Percentiles rank a stretch among this genome's conserved stretches.
These are phyloP conservation scores for Ophiognomonia clavigignenti-juglandacearum DNA, from an alignment of 2,329 filamentous ascomycete species.

Conservation along the genomic window DNA sequence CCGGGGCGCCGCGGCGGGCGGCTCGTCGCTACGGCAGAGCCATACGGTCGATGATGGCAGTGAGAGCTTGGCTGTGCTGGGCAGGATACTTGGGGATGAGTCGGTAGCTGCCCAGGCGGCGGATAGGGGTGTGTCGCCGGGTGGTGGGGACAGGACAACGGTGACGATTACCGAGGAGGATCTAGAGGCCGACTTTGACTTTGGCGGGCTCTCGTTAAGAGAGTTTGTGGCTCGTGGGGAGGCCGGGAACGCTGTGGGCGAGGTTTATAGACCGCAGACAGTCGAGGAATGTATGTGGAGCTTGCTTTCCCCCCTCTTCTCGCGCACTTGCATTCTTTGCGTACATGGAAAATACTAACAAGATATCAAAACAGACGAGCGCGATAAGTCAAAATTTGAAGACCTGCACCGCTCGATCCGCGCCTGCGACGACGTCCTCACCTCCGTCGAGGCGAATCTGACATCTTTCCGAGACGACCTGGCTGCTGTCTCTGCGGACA, in stretches of 20 bases:
- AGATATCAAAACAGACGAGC: constrained; percentile 54
- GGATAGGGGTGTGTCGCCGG: background rate
- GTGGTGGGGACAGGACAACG: constrained; percentile 6
- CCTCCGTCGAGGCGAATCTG: constrained; percentile 88
- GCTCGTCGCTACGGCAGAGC: constrained; percentile 47
- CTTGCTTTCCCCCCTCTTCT: constrained; percentile 21
- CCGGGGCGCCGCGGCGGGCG: constrained; percentile 34
- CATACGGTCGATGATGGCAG: constrained; percentile 35
- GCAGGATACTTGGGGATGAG: constrained; percentile 9
- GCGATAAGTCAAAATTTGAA: constrained; percentile 79
- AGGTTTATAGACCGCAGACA: constrained; percentile 52
- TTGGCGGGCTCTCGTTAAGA: constrained; percentile 70
- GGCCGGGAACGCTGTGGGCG: constrained; percentile 20
- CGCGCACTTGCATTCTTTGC: constrained; percentile 3
- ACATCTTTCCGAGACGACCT: constrained; percentile 92
- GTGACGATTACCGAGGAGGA: constrained; percentile 40
- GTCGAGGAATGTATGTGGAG: constrained; percentile 64
- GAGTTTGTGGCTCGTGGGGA: constrained; percentile 52
- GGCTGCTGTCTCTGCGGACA: constrained; percentile 87
- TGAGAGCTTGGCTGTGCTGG: constrained; percentile 47
- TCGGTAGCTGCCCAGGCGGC: constrained; percentile 20
- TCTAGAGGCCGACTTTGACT: constrained; percentile 67
- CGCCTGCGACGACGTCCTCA: constrained; percentile 88
- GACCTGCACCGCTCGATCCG: constrained; percentile 84
- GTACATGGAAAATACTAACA: background rate